These are phyloP conservation scores for Phytophthora macrochlamydospora DNA, from an alignment of 352 stramenopile species.

Conservation along the genomic window DNA sequence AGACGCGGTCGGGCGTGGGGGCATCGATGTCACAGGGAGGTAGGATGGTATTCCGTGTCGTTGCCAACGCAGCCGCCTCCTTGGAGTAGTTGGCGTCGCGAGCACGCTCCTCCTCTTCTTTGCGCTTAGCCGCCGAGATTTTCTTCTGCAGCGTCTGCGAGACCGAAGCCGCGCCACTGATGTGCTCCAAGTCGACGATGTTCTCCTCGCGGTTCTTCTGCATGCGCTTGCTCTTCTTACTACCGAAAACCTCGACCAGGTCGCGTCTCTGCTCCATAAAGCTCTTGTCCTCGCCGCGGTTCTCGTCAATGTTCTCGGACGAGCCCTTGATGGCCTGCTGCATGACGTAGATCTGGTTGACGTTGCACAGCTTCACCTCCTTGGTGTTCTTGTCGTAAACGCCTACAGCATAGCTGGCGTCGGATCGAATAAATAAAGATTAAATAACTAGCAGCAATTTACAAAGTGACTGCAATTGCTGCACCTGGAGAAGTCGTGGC, in stretches of 20 bases:
- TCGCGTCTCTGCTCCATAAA: slow-evolving; percentile 74
- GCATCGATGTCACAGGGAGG: slow-evolving; percentile 77
- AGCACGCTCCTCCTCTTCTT: slow-evolving; percentile 51
- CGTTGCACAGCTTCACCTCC: slow-evolving; percentile 78
- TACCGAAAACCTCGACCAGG: slow-evolving; percentile 81
- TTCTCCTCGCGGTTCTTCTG: slow-evolving; percentile 85
- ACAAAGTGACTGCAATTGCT: too few species aligned
- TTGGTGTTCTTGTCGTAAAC: slow-evolving; percentile 80
- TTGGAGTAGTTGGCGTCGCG: slow-evolving; percentile 60
- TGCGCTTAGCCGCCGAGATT: slow-evolving; percentile 58
- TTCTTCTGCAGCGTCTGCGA: slow-evolving; percentile 80
- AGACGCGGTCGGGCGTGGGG: slow-evolving; percentile 75
- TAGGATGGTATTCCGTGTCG: slow-evolving; percentile 69
- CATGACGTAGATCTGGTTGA: slow-evolving; percentile 87
- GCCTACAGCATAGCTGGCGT: slow-evolving; percentile 64
- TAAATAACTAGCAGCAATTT: not conserved
- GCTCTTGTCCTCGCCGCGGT: slow-evolving; percentile 60
- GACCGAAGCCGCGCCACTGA: slow-evolving; percentile 71
- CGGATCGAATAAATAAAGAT: too few species aligned
- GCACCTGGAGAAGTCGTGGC: slow-evolving; percentile 70
- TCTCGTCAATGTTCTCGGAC: slow-evolving; percentile 71
- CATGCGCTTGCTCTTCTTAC: slow-evolving; percentile 87
- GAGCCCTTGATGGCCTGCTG: slow-evolving; percentile 80
- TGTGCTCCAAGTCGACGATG: slow-evolving; percentile 77
- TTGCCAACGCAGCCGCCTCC: slow-evolving; percentile 55